Evolutionary conservation across 2,329 filamentous ascomycete species (phyloP), one percentile per base, ranked within the genome.

Genomic region (Colletotrichum plurivorum): DNA sequence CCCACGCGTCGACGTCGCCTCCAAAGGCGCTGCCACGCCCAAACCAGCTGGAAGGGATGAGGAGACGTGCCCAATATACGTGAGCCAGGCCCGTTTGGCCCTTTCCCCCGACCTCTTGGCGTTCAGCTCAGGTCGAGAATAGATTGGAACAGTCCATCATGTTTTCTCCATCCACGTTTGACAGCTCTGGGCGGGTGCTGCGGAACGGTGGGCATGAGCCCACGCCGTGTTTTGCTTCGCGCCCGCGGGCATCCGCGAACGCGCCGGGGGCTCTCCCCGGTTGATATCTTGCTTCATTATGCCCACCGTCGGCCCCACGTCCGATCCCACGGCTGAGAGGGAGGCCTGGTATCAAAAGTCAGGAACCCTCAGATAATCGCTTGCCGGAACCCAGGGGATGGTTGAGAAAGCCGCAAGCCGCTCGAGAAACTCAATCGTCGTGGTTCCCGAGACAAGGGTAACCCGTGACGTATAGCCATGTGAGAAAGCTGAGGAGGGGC

Each of bases 391-490:
- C 22, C 25, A 55, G 25, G n/a, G 60, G 16, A 22, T 46, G 55
- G 25, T n/a, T 25, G 18, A 51, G 45, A 15, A n/a, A 6, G 41
- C 41, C 5, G 41, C 41, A 12, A 43, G 57, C 46, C 39, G 22
- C 27, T 18, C 25, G 49, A 25, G 16, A 48, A 51, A 49, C 45
- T 59, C 45, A 59, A 41, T 58, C 25, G 15, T 65, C 54, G 49
- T 55, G 49, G 25, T 59, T 48, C 27, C 54, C 48, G 65, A 65
- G 54, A 60, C 55, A 22, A 43, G 55, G 55, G 56, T 22, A 48
- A 22, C 41, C 46, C 48, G 55, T 69, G 61, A 65, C 61, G 43
- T 53, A 43, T 31, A 15, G 36, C 39, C 60, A 68, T 58, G 60
- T 58, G 53, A 5, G 13, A 57, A 67, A 45, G n/a, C 27, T 10